These are phyloP conservation scores for Colletotrichum lupini DNA, from an alignment of 2,329 filamentous ascomycete genomes.

Conservation along the genomic window DNA sequence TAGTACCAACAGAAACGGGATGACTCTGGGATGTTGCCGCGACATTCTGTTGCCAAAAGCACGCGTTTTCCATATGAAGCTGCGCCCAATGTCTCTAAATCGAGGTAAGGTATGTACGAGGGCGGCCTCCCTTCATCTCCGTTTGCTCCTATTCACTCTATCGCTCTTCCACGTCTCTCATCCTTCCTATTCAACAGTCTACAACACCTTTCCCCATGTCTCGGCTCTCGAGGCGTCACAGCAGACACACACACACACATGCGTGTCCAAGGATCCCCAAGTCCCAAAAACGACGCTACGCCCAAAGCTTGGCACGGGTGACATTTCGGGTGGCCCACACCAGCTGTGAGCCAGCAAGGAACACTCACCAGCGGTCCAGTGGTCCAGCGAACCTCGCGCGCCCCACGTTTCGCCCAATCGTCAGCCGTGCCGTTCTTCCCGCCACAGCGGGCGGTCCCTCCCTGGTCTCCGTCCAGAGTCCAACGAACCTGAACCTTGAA, in stretches of 20 bases:
- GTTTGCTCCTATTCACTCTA: background rate
- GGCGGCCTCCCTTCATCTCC: slow-evolving; percentile 11
- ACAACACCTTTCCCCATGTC: slow-evolving; percentile 10
- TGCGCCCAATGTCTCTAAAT: background rate
- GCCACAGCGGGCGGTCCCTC: background rate
- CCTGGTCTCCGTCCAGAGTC: background rate
- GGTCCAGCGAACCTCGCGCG: background rate
- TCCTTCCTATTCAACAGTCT: background rate
- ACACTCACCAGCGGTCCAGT: too few species aligned
- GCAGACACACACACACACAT: background rate
- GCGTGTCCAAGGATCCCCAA: slow-evolving; percentile 6
- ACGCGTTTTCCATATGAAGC: background rate
- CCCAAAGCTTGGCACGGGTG: slow-evolving; percentile 33
- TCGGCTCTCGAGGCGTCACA: background rate
- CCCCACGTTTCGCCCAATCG: slow-evolving; percentile 19
- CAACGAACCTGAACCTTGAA: background rate
- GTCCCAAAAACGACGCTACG: slow-evolving; percentile 24
- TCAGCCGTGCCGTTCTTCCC: slow-evolving; percentile 28
- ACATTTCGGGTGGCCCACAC: slow-evolving; percentile 17
- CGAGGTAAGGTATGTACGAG: background rate
- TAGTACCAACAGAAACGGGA: background rate
- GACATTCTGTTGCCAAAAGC: background rate
- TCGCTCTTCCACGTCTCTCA: background rate
- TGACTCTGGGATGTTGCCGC: background rate
- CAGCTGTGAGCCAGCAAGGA: background rate